Conservation (phyloP, 441 rosid genomes). For the Erysimum cheiri region DNA sequence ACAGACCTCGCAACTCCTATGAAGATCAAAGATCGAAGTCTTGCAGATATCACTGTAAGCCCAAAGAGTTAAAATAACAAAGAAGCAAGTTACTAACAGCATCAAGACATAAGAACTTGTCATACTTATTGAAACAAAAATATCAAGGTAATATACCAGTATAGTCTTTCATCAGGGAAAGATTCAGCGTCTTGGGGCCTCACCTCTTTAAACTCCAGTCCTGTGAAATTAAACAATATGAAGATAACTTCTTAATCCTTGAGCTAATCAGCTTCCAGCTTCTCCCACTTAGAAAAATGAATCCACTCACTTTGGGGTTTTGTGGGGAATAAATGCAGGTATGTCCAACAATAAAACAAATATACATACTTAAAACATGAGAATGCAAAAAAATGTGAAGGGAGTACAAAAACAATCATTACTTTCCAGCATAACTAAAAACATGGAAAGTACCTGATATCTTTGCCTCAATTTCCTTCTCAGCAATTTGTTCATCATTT, state of each 20-base stretch:
- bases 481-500: slow-evolving; percentile 35
- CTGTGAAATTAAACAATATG: slow-evolving; percentile 6
- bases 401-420: neutral
- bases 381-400: neutral
- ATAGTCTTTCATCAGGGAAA: slow-evolving; percentile 27
- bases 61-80: slow-evolving; percentile 4
- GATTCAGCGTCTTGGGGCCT: slow-evolving; percentile 9
- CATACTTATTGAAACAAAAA: neutral
- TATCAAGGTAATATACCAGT: slow-evolving; percentile 29
- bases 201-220: slow-evolving; percentile 28
- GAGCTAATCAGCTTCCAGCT: slow-evolving; percentile 5
- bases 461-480: slow-evolving; percentile 34
- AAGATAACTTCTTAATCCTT: neutral
- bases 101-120: neutral
- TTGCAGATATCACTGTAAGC: slow-evolving; percentile 69
- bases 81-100: slow-evolving; percentile 8
- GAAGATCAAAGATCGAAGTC: slow-evolving; percentile 78
- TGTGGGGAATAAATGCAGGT: slow-evolving; percentile 6
- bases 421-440: neutral
- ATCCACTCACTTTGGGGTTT: neutral
- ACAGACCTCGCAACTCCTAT: slow-evolving; percentile 80
- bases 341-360: neutral
- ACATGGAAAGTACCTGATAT: slow-evolving; percentile 31
- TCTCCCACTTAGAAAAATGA: slow-evolving; percentile 10
- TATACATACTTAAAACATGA: neutral